phyloP scores from a whole-genome alignment of 306 rosid species.

The Prosopis cineraria region DNA sequence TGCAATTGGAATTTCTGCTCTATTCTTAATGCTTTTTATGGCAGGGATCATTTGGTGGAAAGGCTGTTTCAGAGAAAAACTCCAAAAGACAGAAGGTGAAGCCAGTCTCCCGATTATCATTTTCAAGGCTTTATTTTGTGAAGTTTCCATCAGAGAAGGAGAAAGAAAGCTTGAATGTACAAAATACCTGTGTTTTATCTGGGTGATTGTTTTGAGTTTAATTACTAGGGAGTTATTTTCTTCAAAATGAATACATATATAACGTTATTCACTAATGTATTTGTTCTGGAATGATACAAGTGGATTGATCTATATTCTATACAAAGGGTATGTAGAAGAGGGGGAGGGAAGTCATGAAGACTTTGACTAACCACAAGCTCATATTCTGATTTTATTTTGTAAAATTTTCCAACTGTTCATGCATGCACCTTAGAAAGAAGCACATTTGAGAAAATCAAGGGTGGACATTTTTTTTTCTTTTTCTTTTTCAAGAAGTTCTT shows the following conservation, averaged over 20 bases:
- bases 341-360: background rate
- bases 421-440: background rate
- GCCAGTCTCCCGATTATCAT: conserved; percentile 9
- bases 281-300: background rate
- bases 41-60: conserved; percentile 63
- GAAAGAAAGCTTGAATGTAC: conserved; percentile 11
- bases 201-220: conserved; percentile 1
- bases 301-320: background rate
- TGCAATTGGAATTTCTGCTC: conserved; percentile 47
- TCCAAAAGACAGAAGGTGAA: conserved; percentile 39
- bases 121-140: background rate
- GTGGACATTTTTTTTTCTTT: background rate
- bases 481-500: background rate
- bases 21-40: conserved; percentile 42
- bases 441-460: background rate
- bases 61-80: conserved; percentile 39
- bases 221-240: background rate
- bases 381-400: background rate
- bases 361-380: background rate
- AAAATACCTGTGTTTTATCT: background rate
- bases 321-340: background rate
- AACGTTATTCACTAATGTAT: background rate
- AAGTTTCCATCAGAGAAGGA: background rate
- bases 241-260: background rate
- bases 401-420: background rate